Percentiles rank a stretch among this genome's conserved stretches.
These are phyloP conservation scores for Adansonia madagascariensis DNA, from an alignment of 441 rosid species.

Conservation along the genomic window DNA sequence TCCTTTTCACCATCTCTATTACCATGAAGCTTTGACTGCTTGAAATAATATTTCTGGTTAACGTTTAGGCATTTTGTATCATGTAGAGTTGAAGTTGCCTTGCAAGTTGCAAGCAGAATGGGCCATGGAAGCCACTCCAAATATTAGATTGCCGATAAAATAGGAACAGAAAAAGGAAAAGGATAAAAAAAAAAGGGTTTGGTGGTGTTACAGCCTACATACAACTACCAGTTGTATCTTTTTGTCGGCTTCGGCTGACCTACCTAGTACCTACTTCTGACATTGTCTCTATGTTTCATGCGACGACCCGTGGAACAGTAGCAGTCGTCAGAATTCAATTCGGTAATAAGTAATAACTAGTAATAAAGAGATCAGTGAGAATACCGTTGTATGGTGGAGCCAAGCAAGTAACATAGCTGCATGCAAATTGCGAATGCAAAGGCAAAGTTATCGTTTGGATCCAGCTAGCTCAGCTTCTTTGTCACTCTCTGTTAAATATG, in stretches of 20 bases:
- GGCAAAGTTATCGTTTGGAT: not conserved
- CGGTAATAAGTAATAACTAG: not conserved
- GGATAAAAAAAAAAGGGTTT: not conserved
- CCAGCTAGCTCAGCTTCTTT: not conserved
- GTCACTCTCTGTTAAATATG: not conserved
- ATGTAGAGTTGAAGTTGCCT: not conserved
- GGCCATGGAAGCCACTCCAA: not conserved
- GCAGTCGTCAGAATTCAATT: constrained; percentile 1
- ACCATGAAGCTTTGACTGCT: not conserved
- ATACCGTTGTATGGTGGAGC: not conserved
- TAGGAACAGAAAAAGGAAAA: not conserved
- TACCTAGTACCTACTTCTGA: not conserved
- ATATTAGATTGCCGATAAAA: not conserved
- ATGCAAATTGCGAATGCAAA: constrained; percentile 13
- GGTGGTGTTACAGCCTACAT: not conserved
- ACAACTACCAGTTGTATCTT: constrained; percentile 9
- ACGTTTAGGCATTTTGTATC: not conserved
- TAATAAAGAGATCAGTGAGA: not conserved
- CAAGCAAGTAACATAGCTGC: not conserved
- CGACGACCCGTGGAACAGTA: not conserved
- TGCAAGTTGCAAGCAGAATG: not conserved
- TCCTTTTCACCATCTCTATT: not conserved
- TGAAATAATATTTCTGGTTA: not conserved
- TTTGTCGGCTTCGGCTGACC: constrained; percentile 24
- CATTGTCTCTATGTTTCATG: constrained; percentile 8